These are phyloP conservation scores for Vachellia collinsii DNA, from an alignment of 306 rosid species.

Conservation along the genomic window DNA sequence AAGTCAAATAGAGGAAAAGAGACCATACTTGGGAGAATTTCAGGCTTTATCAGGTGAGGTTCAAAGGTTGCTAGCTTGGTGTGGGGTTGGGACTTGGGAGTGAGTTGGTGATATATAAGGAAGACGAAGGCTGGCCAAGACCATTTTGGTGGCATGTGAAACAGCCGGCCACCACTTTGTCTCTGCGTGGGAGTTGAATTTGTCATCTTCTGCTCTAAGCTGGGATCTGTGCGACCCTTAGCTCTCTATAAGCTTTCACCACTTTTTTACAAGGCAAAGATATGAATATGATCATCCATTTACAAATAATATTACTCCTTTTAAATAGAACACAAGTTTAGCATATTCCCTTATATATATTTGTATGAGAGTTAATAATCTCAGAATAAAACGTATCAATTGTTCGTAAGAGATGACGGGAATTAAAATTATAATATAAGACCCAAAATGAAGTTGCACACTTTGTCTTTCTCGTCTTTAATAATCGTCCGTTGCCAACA, in stretches of 20 bases:
- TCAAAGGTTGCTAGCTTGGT: not conserved
- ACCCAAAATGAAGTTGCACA: not conserved
- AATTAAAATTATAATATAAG: not conserved
- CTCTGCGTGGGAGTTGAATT: slow-evolving; percentile 46
- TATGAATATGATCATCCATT: not conserved
- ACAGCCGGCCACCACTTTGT: slow-evolving; percentile 58
- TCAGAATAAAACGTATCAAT: not conserved
- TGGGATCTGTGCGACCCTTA: slow-evolving; percentile 1
- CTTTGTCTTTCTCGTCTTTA: not conserved
- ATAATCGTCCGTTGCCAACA: slow-evolving; percentile 8
- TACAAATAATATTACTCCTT: not conserved
- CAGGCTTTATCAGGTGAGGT: slow-evolving; percentile 45
- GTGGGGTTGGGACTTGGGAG: not conserved
- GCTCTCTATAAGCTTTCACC: not conserved
- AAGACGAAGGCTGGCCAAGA: not conserved
- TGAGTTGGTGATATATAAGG: slow-evolving; percentile 23
- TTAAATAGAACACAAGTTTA: not conserved
- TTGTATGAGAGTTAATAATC: not conserved
- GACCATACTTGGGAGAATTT: slow-evolving; percentile 41
- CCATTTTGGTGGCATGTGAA: slow-evolving; percentile 60
- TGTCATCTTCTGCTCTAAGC: slow-evolving; percentile 34
- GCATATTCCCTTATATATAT: not conserved
- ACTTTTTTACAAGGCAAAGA: not conserved
- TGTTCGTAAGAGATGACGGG: not conserved
- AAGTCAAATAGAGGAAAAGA: slow-evolving; percentile 55